phyloP scores from a whole-genome alignment of 208 protist genomes.

The Leptomonas seymouri region DNA sequence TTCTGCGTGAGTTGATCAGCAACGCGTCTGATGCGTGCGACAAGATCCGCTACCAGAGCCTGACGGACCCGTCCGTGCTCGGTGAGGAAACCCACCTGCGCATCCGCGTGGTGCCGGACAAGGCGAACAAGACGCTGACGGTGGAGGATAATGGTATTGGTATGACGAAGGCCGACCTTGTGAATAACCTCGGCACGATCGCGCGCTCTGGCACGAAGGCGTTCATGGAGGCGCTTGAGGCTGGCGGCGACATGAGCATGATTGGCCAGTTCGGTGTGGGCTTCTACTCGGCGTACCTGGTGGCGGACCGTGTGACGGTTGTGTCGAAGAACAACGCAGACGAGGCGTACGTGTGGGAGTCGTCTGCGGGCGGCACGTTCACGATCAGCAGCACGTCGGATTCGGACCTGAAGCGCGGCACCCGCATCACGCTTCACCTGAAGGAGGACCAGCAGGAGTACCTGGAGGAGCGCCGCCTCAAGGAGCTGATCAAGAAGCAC shows the following conservation, averaged over 20 bases:
- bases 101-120: conserved; percentile 91
- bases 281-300: conserved; percentile 99
- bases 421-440: conserved; percentile 96
- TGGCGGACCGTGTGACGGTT: conserved; percentile 98
- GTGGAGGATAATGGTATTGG: conserved; percentile 99
- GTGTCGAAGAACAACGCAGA: conserved; percentile 94
- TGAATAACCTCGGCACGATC: conserved; percentile 99
- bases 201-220: conserved; percentile 99
- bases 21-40: conserved; percentile 99
- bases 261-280: conserved; percentile 99
- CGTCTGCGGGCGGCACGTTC: conserved; percentile 95
- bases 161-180: conserved; percentile 99
- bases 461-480: conserved; percentile 92
- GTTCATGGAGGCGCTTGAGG: conserved; percentile 92
- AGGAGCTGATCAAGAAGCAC: conserved; percentile 97
- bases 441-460: conserved; percentile 98
- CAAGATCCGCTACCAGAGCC: conserved; percentile 98
- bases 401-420: conserved; percentile 98
- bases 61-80: conserved; percentile 90
- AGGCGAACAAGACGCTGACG: conserved; percentile 92
- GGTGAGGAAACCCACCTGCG: conserved; percentile 87
- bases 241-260: conserved; percentile 89
- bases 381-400: conserved; percentile 97
- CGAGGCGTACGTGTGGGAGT: conserved; percentile 98
- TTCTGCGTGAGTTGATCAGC: conserved; percentile 99